A percentile compares a stretch with the other conserved stretches of the same genome.
phyloP scores from a whole-genome alignment of 176 grass and related monocot genomes.

The Avena sativa region DNA sequence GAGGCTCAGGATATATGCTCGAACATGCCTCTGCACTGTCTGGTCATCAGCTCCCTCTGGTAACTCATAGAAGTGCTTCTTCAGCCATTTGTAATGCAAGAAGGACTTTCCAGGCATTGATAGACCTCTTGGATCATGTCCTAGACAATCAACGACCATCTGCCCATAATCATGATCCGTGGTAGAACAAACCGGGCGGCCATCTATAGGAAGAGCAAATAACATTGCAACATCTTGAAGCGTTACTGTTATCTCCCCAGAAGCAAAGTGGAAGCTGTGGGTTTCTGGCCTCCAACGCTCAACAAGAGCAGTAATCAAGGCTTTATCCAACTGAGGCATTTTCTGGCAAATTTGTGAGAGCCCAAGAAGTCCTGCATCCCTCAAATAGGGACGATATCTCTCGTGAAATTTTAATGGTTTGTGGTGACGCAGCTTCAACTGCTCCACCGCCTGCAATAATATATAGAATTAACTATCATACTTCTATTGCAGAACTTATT shows the following conservation, averaged over 20 bases:
- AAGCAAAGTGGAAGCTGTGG: conserved; percentile 65
- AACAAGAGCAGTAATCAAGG: conserved; percentile 68
- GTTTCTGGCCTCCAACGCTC: conserved; percentile 71
- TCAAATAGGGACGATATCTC: conserved; percentile 62
- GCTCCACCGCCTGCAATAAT: conserved; percentile 55
- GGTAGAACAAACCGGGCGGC: conserved; percentile 53
- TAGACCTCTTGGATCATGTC: conserved; percentile 58
- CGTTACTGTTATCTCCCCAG: conserved; percentile 61
- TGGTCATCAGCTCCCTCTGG: conserved; percentile 58
- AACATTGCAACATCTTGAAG: conserved; percentile 69
- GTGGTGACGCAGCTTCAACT: conserved; percentile 69
- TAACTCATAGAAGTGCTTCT: conserved; percentile 67
- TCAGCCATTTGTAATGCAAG: conserved; percentile 69
- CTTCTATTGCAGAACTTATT: not conserved
- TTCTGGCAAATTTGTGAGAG: conserved; percentile 68
- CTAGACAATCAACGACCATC: conserved; percentile 64
- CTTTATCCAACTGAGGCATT: conserved; percentile 69
- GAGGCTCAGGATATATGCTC: conserved; percentile 71
- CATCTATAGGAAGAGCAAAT: conserved; percentile 62
- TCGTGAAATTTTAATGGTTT: conserved; percentile 69
- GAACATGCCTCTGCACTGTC: conserved; percentile 58
- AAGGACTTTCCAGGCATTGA: conserved; percentile 68
- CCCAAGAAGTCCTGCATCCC: conserved; percentile 57
- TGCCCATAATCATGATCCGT: conserved; percentile 66
- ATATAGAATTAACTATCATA: conserved; percentile 10